Base-by-base conservation (phyloP, 23 red algal genomes). In the Gracilaria domingensis region DNA sequence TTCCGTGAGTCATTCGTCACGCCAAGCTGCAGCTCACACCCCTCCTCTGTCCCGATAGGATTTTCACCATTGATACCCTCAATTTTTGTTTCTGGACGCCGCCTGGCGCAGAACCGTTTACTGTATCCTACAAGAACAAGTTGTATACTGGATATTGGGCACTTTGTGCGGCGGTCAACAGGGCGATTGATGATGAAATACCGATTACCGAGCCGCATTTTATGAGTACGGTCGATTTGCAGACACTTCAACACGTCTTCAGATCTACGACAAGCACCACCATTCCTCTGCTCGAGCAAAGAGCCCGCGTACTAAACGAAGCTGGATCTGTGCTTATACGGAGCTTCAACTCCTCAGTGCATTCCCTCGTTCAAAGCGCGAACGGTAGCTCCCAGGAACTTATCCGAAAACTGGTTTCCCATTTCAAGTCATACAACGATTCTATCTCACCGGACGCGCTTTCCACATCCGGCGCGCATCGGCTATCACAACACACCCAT, bases 81-180 rank as follows among this genome's bases (percentile, higher is more conserved):
- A 87, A 87, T 38, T 87, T 87, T 60, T 87, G 84, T 28, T 87
- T 87, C 36, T 87, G 84, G 84, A 49, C 66, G 7, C 40, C 40
- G 4, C 18, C 33, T 25, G 42, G 24, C 12, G 84, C 26, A 13
- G n/a, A 44, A 23, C 39, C 66, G 36, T 87, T 73, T 24, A 75
- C 84, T 26, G 84, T 87, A 3, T 76, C 36, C 12, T 75, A 87
- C 50, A 48, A 57, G 38, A 42, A 35, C 40, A 73, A 36, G 18
- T 30, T 23, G 29, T 76, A 87, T 48, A 59, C 64, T n/a, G 84
- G 84, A 2, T 87, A 87, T 28, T 87, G 84, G 84, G 84, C 84
- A 2, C 84, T 87, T 71, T 87, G 84, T 57, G 84, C 84, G 16
- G 39, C 64, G 11, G 26, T 87, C 45, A 87, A 87, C 34, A 44